These are phyloP conservation scores for Nematocida sp. DNA, from an alignment of 371 early-diverging fungal species.

Conservation along the genomic window DNA sequence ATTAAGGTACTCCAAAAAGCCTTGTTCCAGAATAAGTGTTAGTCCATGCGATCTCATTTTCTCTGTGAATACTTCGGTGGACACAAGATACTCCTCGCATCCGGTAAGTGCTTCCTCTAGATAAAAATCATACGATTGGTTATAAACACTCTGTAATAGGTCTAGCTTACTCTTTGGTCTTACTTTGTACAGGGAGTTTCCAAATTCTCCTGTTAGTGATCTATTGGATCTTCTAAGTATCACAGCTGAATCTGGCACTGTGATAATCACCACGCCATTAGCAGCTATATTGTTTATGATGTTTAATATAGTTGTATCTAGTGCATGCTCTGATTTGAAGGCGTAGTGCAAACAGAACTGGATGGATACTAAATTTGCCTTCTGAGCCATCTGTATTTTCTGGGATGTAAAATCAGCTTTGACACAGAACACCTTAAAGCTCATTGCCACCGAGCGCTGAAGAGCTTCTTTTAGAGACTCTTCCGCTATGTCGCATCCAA, in stretches of 20 bases:
- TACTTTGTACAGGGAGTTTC: slow-evolving; percentile 31
- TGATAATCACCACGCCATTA: slow-evolving; percentile 82
- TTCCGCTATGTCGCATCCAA: slow-evolving; percentile 75
- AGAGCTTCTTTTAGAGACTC: slow-evolving; percentile 80
- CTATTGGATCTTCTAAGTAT: slow-evolving; percentile 68
- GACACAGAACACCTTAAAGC: slow-evolving; percentile 69
- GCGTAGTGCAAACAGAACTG: slow-evolving; percentile 96
- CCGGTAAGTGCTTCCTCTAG: slow-evolving; percentile 88
- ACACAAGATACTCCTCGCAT: slow-evolving; percentile 84
- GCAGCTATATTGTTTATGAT: slow-evolving; percentile 70
- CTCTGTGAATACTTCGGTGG: slow-evolving; percentile 41
- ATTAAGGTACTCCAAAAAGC: slow-evolving; percentile 57
- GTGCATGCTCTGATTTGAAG: slow-evolving; percentile 75
- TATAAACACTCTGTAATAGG: slow-evolving; percentile 67
- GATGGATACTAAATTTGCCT: slow-evolving; percentile 78
- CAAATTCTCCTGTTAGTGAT: slow-evolving; percentile 8
- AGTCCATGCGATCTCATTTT: slow-evolving; percentile 34
- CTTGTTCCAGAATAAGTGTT: slow-evolving; percentile 32
- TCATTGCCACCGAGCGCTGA: slow-evolving; percentile 66
- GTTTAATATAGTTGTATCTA: slow-evolving; percentile 74
- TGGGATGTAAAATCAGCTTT: slow-evolving; percentile 71
- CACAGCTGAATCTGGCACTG: slow-evolving; percentile 82
- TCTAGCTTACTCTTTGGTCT: neutral
- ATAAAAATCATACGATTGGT: slow-evolving; percentile 80
- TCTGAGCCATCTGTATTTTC: slow-evolving; percentile 47